Conservation (phyloP, 208 protist genomes). For the Leishmania braziliensis region DNA sequence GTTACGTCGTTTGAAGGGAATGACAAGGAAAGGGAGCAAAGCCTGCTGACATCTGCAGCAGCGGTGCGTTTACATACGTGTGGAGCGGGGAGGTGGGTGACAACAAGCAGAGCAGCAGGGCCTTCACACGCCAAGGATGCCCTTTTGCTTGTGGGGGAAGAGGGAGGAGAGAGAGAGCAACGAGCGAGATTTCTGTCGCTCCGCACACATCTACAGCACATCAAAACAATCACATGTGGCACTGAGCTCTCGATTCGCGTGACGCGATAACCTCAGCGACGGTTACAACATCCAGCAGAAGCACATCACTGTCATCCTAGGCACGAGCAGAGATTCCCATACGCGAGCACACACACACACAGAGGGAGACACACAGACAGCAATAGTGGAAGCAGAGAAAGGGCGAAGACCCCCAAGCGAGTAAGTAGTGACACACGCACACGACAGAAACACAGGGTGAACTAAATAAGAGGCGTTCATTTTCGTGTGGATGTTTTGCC, state of each 20-base stretch:
- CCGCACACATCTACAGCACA: not conserved
- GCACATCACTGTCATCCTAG: not conserved
- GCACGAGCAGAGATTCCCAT: slow-evolving; percentile 1
- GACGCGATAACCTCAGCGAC: not conserved
- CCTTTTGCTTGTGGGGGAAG: not conserved
- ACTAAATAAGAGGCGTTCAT: not conserved
- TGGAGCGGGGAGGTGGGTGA: not conserved
- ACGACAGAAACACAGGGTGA: not conserved
- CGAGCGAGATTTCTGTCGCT: too few species aligned
- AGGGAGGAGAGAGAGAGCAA: not conserved
- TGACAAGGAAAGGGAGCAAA: not conserved
- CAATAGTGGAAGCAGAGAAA: slow-evolving; percentile 1
- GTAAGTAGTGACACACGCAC: not conserved
- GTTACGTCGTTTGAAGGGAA: not conserved
- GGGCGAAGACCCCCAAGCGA: not conserved
- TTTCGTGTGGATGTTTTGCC: too few species aligned
- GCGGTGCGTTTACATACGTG: not conserved
- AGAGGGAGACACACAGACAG: not conserved
- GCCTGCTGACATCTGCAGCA: not conserved
- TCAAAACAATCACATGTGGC: too few species aligned
- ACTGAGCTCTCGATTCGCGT: not conserved
- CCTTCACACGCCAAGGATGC: too few species aligned
- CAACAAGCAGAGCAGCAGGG: not conserved
- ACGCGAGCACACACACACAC: not conserved
- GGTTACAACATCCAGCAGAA: not conserved